Evolutionary conservation across 2,329 filamentous ascomycete species (phyloP).

Genomic region (Cytospora schulzeri): DNA sequence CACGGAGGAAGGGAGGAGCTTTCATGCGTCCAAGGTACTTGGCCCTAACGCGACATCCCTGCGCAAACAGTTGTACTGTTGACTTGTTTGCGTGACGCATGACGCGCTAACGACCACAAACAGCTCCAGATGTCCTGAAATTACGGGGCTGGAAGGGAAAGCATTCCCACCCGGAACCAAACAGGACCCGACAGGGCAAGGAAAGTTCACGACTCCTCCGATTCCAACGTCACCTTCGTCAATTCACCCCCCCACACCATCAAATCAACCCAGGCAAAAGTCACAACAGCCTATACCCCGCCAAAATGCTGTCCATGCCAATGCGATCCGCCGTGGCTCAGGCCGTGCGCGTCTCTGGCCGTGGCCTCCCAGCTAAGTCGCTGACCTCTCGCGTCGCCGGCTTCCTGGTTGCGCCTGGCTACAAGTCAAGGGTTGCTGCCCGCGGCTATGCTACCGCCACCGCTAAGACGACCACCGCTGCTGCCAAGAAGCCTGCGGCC

Average conservation of each 20-base stretch:
- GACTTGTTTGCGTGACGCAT: neutral
- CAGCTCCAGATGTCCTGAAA: neutral
- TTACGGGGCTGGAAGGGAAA: neutral
- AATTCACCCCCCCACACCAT: slow-evolving; percentile 10
- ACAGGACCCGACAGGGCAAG: neutral
- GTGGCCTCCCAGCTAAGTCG: slow-evolving; percentile 18
- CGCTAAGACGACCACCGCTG: slow-evolving; percentile 23
- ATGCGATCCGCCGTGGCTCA: slow-evolving; percentile 19
- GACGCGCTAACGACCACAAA: slow-evolving; percentile 7
- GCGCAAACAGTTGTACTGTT: neutral
- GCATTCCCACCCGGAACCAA: slow-evolving; percentile 1
- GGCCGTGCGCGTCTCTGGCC: slow-evolving; percentile 22
- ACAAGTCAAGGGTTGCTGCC: slow-evolving; percentile 20
- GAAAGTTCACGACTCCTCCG: neutral
- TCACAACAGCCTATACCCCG: neutral
- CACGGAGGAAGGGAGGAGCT: slow-evolving; percentile 4
- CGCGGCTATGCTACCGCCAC: slow-evolving; percentile 30
- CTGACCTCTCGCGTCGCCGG: slow-evolving; percentile 22
- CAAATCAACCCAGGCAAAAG: slow-evolving; percentile 1
- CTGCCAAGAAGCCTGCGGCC: slow-evolving; percentile 32
- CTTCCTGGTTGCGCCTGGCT: slow-evolving; percentile 25
- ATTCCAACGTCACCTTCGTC: slow-evolving; percentile 9
- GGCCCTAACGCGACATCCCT: neutral
- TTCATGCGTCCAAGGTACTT: slow-evolving; percentile 1
- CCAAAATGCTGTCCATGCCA: slow-evolving; percentile 18